A percentile compares a stretch with the other conserved stretches of the same genome.
phyloP scores from a whole-genome alignment of 148 eudicot species.

The Polygonum aviculare region DNA sequence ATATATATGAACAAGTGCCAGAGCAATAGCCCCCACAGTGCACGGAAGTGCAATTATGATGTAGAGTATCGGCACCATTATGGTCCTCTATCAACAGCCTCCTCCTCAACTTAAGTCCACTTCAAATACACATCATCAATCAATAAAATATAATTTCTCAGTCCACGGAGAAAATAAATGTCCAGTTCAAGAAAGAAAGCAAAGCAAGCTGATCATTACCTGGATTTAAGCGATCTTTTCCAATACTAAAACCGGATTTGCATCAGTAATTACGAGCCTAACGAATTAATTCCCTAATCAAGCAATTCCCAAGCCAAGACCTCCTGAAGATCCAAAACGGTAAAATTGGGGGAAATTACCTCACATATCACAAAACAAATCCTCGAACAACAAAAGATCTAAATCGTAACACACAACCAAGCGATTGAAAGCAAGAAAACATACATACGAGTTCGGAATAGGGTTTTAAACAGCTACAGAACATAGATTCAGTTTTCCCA shows the following conservation, averaged over 20 bases:
- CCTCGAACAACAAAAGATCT: not conserved
- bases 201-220: not conserved
- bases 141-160: not conserved
- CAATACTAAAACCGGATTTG: not conserved
- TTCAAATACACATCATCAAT: not conserved
- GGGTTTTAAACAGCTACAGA: conserved; percentile 6
- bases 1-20: conserved; percentile 78
- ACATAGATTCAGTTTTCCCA: not conserved
- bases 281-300: not conserved
- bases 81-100: conserved; percentile 16
- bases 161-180: not conserved
- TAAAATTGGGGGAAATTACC: not conserved
- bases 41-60: conserved; percentile 76
- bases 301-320: not conserved
- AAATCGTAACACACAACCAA: not conserved
- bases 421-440: not conserved
- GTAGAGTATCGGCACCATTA: conserved; percentile 70
- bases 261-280: not conserved
- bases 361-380: not conserved
- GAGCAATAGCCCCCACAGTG: conserved; percentile 65
- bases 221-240: not conserved
- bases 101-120: conserved; percentile 18
- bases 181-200: not conserved
- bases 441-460: not conserved
- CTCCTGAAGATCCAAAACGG: not conserved